Conservation (phyloP, 176 grass and related monocot genomes). For the Alopecurus myosuroides region DNA sequence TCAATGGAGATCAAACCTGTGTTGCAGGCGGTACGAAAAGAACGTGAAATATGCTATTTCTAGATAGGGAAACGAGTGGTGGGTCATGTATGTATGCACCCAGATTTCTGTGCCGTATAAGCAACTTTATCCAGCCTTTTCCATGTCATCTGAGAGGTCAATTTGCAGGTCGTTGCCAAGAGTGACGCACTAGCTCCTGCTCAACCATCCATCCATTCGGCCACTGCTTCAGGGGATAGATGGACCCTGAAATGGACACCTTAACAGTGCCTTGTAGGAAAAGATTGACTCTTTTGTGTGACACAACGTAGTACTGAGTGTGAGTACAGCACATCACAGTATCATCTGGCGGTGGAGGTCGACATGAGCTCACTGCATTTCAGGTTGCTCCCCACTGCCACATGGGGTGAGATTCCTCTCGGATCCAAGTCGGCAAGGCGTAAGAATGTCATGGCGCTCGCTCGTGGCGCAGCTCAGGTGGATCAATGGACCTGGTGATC, state of each 20-base stretch:
- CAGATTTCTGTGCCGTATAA: not conserved
- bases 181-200: conserved; percentile 30
- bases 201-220: conserved; percentile 19
- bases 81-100: not conserved
- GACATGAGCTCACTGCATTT: conserved; percentile 40
- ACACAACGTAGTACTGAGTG: conserved; percentile 33
- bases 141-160: not conserved
- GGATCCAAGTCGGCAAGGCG: conserved; percentile 14
- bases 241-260: conserved; percentile 19
- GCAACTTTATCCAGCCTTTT: not conserved
- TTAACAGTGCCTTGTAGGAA: conserved; percentile 32
- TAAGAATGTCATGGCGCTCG: not conserved
- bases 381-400: conserved; percentile 53
- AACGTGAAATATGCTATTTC: not conserved
- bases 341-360: conserved; percentile 19
- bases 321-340: conserved; percentile 21
- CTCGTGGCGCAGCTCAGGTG: not conserved
- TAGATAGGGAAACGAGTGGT: not conserved
- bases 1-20: not conserved
- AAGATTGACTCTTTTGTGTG: not conserved
- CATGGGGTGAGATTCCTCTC: conserved; percentile 22
- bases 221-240: conserved; percentile 25
- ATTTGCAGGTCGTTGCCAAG: conserved; percentile 26
- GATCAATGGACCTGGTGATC: conserved; percentile 32
- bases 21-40: not conserved